Percentiles rank a stretch among this genome's conserved stretches.
These are phyloP conservation scores for Prunus kanzakura DNA, from an alignment of 306 rosid genomes.

Conservation along the genomic window DNA sequence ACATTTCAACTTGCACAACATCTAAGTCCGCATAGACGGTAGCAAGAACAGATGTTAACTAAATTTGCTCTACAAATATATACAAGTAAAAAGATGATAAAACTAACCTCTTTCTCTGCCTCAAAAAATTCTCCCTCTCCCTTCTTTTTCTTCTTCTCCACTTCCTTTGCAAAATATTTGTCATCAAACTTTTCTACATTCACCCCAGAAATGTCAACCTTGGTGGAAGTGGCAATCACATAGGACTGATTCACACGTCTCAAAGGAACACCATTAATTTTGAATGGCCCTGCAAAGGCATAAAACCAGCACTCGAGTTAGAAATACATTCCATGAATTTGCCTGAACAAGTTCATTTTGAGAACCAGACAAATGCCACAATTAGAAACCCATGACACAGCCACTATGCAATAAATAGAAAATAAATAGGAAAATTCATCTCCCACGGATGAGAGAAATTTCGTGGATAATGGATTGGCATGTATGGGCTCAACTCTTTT, in stretches of 20 bases:
- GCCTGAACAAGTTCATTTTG: not conserved
- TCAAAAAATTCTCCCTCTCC: constrained; percentile 34
- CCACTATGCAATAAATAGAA: too few relatives aligned
- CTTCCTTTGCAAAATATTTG: constrained; percentile 27
- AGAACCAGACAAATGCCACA: not conserved
- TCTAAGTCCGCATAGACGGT: not conserved
- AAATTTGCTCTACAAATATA: too few relatives aligned
- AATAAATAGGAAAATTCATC: too few relatives aligned
- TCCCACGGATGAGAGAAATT: too few relatives aligned
- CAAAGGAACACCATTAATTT: constrained; percentile 32
- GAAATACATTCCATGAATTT: not conserved
- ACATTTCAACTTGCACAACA: not conserved
- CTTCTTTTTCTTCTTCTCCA: constrained; percentile 28
- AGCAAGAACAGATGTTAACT: not conserved
- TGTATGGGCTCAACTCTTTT: too few relatives aligned
- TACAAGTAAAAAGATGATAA: not conserved
- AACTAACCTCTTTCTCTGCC: constrained; percentile 33
- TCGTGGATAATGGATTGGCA: too few relatives aligned
- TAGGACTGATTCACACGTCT: constrained; percentile 38
- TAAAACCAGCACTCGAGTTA: not conserved
- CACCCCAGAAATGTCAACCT: constrained; percentile 33
- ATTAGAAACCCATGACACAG: not conserved
- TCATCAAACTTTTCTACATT: constrained; percentile 31
- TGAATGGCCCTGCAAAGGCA: constrained; percentile 29
- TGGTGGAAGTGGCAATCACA: constrained; percentile 34